Percentiles rank a stretch among this genome's conserved stretches.
These are phyloP conservation scores for Aquilaria agallochum DNA, from an alignment of 441 rosid species.

Conservation along the genomic window DNA sequence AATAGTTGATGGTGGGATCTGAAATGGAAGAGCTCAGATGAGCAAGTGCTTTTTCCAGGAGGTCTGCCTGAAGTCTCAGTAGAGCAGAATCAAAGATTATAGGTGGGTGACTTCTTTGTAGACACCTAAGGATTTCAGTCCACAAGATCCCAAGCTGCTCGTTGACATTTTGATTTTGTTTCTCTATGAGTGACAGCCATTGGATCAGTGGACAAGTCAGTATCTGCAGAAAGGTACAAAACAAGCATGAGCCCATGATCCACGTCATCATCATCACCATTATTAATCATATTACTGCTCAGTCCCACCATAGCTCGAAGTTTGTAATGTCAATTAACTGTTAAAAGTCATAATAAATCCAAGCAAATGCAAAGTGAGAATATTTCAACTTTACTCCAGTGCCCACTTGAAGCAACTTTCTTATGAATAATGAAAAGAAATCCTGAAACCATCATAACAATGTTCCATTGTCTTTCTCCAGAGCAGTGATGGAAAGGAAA, in stretches of 20 bases:
- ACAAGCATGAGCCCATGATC: background rate
- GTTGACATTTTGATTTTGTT: slow-evolving; percentile 20
- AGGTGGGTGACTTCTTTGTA: slow-evolving; percentile 37
- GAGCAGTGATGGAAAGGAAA: too few relatives aligned
- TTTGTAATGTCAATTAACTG: too few relatives aligned
- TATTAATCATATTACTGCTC: too few relatives aligned
- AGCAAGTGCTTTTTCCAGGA: slow-evolving; percentile 40
- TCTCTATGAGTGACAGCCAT: slow-evolving; percentile 33
- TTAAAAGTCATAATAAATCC: too few relatives aligned
- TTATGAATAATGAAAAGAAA: too few relatives aligned
- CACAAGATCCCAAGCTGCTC: slow-evolving; percentile 32
- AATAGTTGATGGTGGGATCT: slow-evolving; percentile 32
- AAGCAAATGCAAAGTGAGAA: too few relatives aligned
- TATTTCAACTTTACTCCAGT: too few relatives aligned
- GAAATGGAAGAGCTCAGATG: slow-evolving; percentile 35
- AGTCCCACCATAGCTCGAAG: too few relatives aligned
- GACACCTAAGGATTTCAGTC: slow-evolving; percentile 37
- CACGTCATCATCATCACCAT: too few relatives aligned
- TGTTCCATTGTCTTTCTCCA: too few relatives aligned
- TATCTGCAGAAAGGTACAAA: slow-evolving; percentile 24
- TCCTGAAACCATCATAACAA: too few relatives aligned
- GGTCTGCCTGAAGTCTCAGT: slow-evolving; percentile 41
- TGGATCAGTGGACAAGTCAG: slow-evolving; percentile 30
- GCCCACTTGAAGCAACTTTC: background rate
- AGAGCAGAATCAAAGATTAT: slow-evolving; percentile 35